Base-by-base conservation (phyloP, 2,329 filamentous ascomycete genomes). In the Monosporascus sp. region DNA sequence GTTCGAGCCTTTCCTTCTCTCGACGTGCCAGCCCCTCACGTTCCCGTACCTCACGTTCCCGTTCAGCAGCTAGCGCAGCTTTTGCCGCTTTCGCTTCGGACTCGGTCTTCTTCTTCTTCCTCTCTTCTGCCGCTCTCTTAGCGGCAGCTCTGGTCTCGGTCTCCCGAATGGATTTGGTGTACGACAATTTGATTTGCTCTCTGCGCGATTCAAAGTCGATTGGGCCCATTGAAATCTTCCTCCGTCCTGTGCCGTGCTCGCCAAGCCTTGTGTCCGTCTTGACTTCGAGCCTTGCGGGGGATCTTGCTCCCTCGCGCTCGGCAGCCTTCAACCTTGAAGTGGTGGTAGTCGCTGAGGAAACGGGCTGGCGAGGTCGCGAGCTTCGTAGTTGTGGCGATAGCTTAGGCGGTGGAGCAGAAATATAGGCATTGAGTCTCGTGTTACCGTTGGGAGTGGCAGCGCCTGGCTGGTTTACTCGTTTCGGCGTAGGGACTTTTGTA, bases 141-240 rank as follows among this genome's bases (percentile, higher is more conserved):
- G 60, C 62, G 11, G 75, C 77, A 53, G 79, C 78, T n/a, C 74
- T 70, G 54, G 80, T 84, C 64, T 89, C 85, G 61, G 75, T 87
- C 64, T 90, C 87, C 57, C 86, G 82, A 47, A 94, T 84, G n/a
- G 88, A 90, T 66, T 88, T 89, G 61, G 84, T 92, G 68, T 95
- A 93, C 15, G 90, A 90, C 52, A 90, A 83, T 61, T 92, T 87
- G 62, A 96, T 95, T 55, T 85, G 84, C 65, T 90, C 86, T 61
- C 91, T 81, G 49, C 90, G 82, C 60, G 89, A 88, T 54, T 88
- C 90, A 66, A 95, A 94, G 69, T 96, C 89, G 50, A 95, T 89
- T 54, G 87, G 86, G 1, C 86, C 86, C 54, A 92, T 73, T 1
- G 81, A 80, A 49, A 83, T 74, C 63, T 83, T 83, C 44, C 78